Conservation (phyloP, 2,329 filamentous ascomycete genomes). For the Elsinoe perseae region DNA sequence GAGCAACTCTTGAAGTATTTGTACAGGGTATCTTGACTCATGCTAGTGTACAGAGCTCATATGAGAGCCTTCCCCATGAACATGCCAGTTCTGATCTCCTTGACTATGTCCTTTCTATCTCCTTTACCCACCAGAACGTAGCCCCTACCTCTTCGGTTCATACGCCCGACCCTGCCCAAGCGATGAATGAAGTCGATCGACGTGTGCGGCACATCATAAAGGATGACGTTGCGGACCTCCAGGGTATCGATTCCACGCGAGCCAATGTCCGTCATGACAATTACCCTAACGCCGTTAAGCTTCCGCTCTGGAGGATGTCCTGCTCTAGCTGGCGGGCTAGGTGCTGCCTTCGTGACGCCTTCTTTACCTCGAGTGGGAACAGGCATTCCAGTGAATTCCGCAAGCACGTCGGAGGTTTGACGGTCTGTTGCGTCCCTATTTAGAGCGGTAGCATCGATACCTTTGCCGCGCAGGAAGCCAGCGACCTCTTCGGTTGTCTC, state of each 20-base stretch:
- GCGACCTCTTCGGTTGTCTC: slow-evolving; percentile 78
- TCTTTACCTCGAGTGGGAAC: slow-evolving; percentile 5
- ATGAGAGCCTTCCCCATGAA: slow-evolving; percentile 45
- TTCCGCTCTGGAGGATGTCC: slow-evolving; percentile 33
- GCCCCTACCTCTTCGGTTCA: slow-evolving; percentile 82
- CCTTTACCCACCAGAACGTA: slow-evolving; percentile 85
- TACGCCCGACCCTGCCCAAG: slow-evolving; percentile 81
- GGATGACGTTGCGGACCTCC: slow-evolving; percentile 79
- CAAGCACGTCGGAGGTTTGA: slow-evolving; percentile 68
- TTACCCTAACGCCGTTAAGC: slow-evolving; percentile 73
- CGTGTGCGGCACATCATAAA: slow-evolving; percentile 96
- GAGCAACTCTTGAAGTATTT: slow-evolving; percentile 9
- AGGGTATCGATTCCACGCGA: slow-evolving; percentile 92
- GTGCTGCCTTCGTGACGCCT: not conserved
- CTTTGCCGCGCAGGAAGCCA: slow-evolving; percentile 70
- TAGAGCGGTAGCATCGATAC: slow-evolving; percentile 78
- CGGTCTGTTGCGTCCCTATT: slow-evolving; percentile 75
- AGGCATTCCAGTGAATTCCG: slow-evolving; percentile 57
- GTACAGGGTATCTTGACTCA: slow-evolving; percentile 20
- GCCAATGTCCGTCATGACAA: slow-evolving; percentile 89
- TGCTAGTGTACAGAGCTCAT: slow-evolving; percentile 22
- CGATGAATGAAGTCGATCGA: slow-evolving; percentile 98
- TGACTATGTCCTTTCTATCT: slow-evolving; percentile 82
- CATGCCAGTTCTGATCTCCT: slow-evolving; percentile 76
- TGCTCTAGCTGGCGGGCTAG: not conserved